Evolutionary conservation across 257 asterid species (phyloP).

Genomic region (Penstemon davidsonii): DNA sequence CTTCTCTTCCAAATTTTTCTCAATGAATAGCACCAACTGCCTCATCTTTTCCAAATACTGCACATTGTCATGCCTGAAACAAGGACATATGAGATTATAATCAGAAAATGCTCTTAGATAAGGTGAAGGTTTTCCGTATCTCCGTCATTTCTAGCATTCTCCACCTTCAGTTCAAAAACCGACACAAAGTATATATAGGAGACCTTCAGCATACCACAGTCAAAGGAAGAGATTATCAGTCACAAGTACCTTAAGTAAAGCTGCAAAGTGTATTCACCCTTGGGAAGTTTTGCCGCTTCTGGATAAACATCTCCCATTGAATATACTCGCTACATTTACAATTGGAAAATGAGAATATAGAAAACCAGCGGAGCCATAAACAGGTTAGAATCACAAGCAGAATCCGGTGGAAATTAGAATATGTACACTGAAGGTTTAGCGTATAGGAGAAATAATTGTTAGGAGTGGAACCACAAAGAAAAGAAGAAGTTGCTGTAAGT

Average conservation of each 20-base stretch:
- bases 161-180: constrained; percentile 12
- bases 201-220: constrained; percentile 12
- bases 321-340: constrained; percentile 70
- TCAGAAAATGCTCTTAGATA: constrained; percentile 17
- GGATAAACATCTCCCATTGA: constrained; percentile 98
- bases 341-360: constrained; percentile 27
- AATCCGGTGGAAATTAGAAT: constrained; percentile 10
- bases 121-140: constrained; percentile 15
- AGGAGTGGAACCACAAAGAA: constrained; percentile 16
- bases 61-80: constrained; percentile 91
- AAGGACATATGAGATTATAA: constrained; percentile 26
- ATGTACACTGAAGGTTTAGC: constrained; percentile 2
- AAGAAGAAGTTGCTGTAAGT: constrained; percentile 18
- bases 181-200: not conserved
- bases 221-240: constrained; percentile 23
- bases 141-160: constrained; percentile 16
- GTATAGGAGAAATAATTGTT: not conserved
- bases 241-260: constrained; percentile 71
- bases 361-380: constrained; percentile 22
- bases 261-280: constrained; percentile 88
- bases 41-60: constrained; percentile 93
- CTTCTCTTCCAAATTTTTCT: constrained; percentile 87
- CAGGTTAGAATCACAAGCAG: not conserved
- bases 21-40: constrained; percentile 83
- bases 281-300: constrained; percentile 70